Percentiles rank a stretch among this genome's conserved stretches.
phyloP scores from a whole-genome alignment of 2,329 filamentous ascomycete genomes.

The Fusarium proliferatum region DNA sequence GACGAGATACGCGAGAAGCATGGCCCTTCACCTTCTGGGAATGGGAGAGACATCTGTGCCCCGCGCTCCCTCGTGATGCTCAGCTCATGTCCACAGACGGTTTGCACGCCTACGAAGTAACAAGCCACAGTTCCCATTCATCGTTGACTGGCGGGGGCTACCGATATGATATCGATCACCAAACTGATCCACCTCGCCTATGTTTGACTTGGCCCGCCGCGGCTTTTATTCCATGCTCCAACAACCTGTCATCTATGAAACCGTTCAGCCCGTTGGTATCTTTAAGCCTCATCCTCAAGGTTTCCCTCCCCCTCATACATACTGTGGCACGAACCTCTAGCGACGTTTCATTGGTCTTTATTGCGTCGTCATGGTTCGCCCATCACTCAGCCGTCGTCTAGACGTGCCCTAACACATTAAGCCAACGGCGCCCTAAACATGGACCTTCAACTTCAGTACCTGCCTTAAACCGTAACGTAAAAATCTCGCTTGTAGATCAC shows the following conservation, averaged over 20 bases:
- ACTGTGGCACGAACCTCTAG: conserved; percentile 11
- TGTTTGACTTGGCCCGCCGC: conserved; percentile 31
- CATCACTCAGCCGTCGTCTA: not conserved
- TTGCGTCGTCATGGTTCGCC: conserved; percentile 5
- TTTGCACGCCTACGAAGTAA: conserved; percentile 32
- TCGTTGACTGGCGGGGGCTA: conserved; percentile 7
- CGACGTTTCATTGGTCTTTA: conserved; percentile 17
- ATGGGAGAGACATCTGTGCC: conserved; percentile 30
- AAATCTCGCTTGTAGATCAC: conserved; percentile 34
- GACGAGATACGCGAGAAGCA: conserved; percentile 45
- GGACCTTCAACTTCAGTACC: conserved; percentile 29
- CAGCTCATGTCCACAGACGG: conserved; percentile 29
- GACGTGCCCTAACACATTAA: conserved; percentile 1
- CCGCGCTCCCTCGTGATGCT: conserved; percentile 41
- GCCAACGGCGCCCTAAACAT: conserved; percentile 18
- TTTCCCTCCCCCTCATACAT: conserved; percentile 1
- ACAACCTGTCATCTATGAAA: conserved; percentile 8
- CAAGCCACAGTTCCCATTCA: conserved; percentile 35
- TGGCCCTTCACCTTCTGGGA: conserved; percentile 22
- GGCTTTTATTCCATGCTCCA: conserved; percentile 24
- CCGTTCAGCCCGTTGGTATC: conserved; percentile 30
- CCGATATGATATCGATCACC: conserved; percentile 38
- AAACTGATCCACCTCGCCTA: conserved; percentile 31
- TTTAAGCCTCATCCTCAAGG: conserved; percentile 26
- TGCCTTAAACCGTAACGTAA: conserved; percentile 36